phyloP scores from a whole-genome alignment of 192 early-diverging fungal species.

The Rhizoclosmatium globosum region DNA sequence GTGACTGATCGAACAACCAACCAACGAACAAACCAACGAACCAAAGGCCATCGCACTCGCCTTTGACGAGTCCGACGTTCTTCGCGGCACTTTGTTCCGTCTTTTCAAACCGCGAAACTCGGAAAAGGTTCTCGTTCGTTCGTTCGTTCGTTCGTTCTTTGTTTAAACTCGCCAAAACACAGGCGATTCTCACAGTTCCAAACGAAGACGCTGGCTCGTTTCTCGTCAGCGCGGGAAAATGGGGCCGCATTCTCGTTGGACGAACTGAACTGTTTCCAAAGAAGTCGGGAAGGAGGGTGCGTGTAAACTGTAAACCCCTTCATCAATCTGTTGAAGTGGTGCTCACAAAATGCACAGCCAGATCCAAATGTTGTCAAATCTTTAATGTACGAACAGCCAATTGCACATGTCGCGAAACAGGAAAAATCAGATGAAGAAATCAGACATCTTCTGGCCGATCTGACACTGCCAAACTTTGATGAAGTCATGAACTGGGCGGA shows the following conservation, averaged over 20 bases:
- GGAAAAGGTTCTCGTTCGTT: background rate
- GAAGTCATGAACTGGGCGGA: background rate
- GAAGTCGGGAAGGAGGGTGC: constrained; percentile 2
- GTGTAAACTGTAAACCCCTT: too few species aligned
- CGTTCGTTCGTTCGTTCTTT: background rate
- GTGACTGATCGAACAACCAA: too few species aligned
- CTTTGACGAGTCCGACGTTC: constrained; percentile 26
- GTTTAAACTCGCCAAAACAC: background rate
- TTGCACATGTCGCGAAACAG: background rate
- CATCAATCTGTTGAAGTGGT: too few species aligned
- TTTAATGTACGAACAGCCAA: constrained; percentile 7
- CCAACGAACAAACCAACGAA: too few species aligned
- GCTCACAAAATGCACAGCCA: too few species aligned
- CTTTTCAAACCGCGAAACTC: background rate
- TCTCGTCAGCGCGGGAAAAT: constrained; percentile 19
- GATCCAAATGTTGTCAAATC: constrained; percentile 22
- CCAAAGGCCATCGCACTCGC: constrained; percentile 11
- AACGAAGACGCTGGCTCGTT: constrained; percentile 15
- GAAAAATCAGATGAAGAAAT: constrained; percentile 3
- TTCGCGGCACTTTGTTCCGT: constrained; percentile 15
- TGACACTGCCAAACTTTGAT: background rate
- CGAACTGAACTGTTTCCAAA: constrained; percentile 13
- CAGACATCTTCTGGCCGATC: background rate
- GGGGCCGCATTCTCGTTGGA: constrained; percentile 29
- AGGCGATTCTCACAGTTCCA: constrained; percentile 15